A percentile compares a stretch with the other conserved stretches of the same genome.
These are phyloP conservation scores for Teratosphaeria zuluensis DNA, from an alignment of 2,329 filamentous ascomycete species.

Conservation along the genomic window DNA sequence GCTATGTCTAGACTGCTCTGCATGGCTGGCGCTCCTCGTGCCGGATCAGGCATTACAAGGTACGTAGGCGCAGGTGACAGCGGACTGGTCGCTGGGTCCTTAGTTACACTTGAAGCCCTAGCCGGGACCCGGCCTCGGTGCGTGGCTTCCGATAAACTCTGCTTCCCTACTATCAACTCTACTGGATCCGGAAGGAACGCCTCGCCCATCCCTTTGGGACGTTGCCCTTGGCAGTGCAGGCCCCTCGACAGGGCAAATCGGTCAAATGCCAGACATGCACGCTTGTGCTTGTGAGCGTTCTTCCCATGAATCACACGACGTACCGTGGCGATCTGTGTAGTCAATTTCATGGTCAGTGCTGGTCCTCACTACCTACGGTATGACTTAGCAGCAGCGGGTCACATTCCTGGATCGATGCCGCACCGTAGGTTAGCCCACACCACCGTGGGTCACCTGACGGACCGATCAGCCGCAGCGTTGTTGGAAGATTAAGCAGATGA, in stretches of 20 bases:
- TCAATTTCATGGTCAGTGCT: too few relatives aligned
- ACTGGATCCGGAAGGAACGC: not conserved
- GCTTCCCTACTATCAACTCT: not conserved
- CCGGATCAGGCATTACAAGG: not conserved
- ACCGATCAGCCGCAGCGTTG: not conserved
- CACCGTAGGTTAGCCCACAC: not conserved
- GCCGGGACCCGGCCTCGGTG: not conserved
- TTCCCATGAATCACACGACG: not conserved
- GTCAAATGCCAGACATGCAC: not conserved
- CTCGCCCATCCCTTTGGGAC: not conserved
- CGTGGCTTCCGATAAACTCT: not conserved
- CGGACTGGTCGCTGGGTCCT: not conserved
- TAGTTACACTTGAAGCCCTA: not conserved
- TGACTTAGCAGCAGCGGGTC: not conserved
- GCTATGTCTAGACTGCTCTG: not conserved
- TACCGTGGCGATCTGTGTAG: not conserved
- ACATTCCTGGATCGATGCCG: not conserved
- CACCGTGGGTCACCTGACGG: not conserved
- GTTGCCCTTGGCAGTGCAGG: not conserved
- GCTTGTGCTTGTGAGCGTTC: not conserved
- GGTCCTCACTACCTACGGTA: not conserved
- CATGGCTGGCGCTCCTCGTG: not conserved
- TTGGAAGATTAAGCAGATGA: not conserved
- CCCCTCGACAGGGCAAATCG: not conserved
- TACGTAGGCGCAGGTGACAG: not conserved